These are phyloP conservation scores for Colletotrichum sp. DNA, from an alignment of 2,329 filamentous ascomycete genomes.

Conservation along the genomic window DNA sequence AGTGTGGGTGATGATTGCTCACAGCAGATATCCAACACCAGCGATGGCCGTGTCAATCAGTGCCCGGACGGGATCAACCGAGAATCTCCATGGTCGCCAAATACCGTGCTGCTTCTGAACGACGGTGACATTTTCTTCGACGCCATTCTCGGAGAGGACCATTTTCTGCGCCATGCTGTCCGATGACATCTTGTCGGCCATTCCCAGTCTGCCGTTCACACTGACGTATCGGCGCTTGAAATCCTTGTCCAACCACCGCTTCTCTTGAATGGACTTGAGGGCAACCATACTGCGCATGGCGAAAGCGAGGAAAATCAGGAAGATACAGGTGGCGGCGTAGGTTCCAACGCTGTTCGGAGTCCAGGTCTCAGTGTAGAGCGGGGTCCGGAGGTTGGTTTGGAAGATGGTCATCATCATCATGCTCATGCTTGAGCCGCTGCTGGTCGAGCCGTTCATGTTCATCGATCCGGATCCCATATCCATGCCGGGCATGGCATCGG, in stretches of 20 bases:
- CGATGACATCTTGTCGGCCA: conserved; percentile 62
- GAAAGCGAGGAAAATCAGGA: conserved; percentile 78
- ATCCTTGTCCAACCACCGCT: conserved; percentile 72
- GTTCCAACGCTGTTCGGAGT: conserved; percentile 70
- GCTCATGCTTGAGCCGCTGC: conserved; percentile 6
- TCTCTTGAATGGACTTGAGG: conserved; percentile 66
- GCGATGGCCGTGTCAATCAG: conserved; percentile 72
- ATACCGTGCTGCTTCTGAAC: conserved; percentile 62
- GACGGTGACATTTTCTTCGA: conserved; percentile 81
- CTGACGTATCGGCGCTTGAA: conserved; percentile 78
- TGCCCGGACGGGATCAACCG: conserved; percentile 78
- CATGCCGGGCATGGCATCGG: conserved; percentile 16
- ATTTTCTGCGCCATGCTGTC: conserved; percentile 69
- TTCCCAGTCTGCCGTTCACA: conserved; percentile 66
- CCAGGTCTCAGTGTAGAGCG: conserved; percentile 71
- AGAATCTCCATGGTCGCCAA: conserved; percentile 78
- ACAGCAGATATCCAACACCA: conserved; percentile 88
- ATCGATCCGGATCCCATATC: conserved; percentile 14
- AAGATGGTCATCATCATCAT: conserved; percentile 61
- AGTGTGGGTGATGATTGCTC: conserved; percentile 44
- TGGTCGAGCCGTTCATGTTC: neutral
- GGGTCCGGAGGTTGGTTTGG: conserved; percentile 55
- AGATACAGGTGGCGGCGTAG: conserved; percentile 92
- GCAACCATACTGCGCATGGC: conserved; percentile 75
- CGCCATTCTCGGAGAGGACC: conserved; percentile 74